Evolutionary conservation across 495 filamentous ascomycete genomes (phyloP).

Genomic region (Xylaria intraflava): DNA sequence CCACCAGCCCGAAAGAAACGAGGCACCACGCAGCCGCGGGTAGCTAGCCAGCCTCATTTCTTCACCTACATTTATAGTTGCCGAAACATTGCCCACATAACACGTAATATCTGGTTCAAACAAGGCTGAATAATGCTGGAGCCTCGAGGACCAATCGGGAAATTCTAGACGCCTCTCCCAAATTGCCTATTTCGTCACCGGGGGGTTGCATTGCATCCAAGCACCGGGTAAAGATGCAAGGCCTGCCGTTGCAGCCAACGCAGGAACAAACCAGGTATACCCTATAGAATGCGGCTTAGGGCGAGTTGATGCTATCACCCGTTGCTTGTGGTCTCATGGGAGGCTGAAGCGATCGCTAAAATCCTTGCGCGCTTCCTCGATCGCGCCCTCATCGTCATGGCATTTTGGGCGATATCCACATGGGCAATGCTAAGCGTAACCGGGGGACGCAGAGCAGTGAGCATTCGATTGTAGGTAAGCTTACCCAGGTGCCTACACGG

Average conservation of each 20-base stretch:
- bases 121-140: neutral
- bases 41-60: slow-evolving; percentile 8
- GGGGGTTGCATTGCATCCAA: slow-evolving; percentile 13
- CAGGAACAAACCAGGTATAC: slow-evolving; percentile 7
- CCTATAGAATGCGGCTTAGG: slow-evolving; percentile 6
- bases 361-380: neutral
- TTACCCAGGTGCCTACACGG: neutral
- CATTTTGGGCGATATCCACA: neutral
- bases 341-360: neutral
- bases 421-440: neutral
- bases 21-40: neutral
- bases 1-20: neutral
- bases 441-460: neutral
- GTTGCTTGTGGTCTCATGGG: neutral
- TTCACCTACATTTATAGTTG: neutral
- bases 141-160: slow-evolving; percentile 3
- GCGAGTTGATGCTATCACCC: neutral
- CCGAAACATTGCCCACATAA: neutral
- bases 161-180: neutral
- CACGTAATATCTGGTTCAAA: neutral
- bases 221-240: neutral
- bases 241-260: slow-evolving; percentile 2
- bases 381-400: neutral
- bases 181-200: slow-evolving; percentile 1
- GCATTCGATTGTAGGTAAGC: too few species aligned